Percentiles rank a stretch among this genome's conserved stretches.
Evolutionary conservation across 768 basidiomycete genomes (phyloP).

Genomic region (Zangia roseola): DNA sequence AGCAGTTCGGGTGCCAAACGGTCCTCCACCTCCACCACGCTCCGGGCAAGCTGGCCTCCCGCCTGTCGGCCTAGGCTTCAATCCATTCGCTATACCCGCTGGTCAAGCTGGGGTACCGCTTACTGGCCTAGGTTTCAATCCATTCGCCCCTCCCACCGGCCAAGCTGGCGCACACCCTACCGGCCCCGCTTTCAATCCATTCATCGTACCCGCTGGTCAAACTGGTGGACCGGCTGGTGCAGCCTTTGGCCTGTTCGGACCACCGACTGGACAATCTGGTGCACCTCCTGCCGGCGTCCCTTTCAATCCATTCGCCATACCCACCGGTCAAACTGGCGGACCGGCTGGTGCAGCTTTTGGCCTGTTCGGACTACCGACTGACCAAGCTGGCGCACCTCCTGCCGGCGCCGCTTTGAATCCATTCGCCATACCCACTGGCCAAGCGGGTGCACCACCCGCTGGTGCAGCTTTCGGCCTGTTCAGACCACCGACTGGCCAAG

Average conservation of each 20-base stretch:
- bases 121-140: constrained; percentile 4
- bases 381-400: constrained; percentile 1
- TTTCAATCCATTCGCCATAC: constrained; percentile 3
- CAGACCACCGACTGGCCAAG: constrained; percentile 1
- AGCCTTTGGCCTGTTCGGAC: constrained; percentile 4
- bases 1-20: not conserved
- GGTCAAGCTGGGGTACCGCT: constrained; percentile 5
- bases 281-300: too few relatives aligned
- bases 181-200: too few relatives aligned
- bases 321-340: constrained; percentile 3
- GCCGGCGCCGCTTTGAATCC: constrained; percentile 1
- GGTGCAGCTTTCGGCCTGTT: constrained; percentile 3
- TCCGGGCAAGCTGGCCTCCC: constrained; percentile 6
- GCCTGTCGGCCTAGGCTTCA: not conserved
- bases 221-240: too few relatives aligned
- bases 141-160: too few relatives aligned
- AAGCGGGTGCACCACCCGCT: not conserved
- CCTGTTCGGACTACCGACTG: constrained; percentile 8
- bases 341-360: constrained; percentile 5
- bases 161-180: too few relatives aligned
- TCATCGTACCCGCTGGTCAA: too few relatives aligned
- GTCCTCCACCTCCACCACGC: not conserved
- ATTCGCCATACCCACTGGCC: not conserved
- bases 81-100: not conserved
- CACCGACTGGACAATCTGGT: constrained; percentile 5